These are phyloP conservation scores for Myriosclerotinia scirpicola DNA, from an alignment of 2,329 filamentous ascomycete species.

Conservation along the genomic window DNA sequence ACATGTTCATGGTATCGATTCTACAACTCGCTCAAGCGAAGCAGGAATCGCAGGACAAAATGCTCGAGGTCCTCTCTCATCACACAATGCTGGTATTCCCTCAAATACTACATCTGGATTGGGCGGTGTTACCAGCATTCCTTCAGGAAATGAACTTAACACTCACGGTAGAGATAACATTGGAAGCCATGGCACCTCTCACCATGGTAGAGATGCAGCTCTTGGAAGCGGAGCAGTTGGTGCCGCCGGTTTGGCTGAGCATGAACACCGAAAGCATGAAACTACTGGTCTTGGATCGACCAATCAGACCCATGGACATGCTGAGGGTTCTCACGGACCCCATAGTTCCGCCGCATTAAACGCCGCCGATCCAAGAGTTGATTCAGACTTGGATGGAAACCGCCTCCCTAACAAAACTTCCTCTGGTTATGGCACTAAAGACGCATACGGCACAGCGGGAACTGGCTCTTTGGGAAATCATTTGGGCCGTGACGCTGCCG, in stretches of 20 bases:
- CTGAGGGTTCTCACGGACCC: slow-evolving; percentile 30
- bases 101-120: background rate
- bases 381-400: slow-evolving; percentile 30
- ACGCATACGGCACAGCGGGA: slow-evolving; percentile 10
- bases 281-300: slow-evolving; percentile 7
- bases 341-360: slow-evolving; percentile 29
- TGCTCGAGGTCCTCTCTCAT: slow-evolving; percentile 7
- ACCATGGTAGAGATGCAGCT: slow-evolving; percentile 11
- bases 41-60: slow-evolving; percentile 5
- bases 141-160: slow-evolving; percentile 1
- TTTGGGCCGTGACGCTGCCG: slow-evolving; percentile 26
- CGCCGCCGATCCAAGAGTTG: slow-evolving; percentile 35
- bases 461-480: slow-evolving; percentile 20
- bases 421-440: slow-evolving; percentile 5
- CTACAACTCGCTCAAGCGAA: slow-evolving; percentile 1
- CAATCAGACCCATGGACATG: slow-evolving; percentile 2
- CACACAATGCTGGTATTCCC: background rate
- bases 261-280: slow-evolving; percentile 18
- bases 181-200: slow-evolving; percentile 1
- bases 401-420: slow-evolving; percentile 24
- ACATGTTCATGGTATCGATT: slow-evolving; percentile 15
- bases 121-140: slow-evolving; percentile 4
- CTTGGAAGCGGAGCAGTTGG: slow-evolving; percentile 20
- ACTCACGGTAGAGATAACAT: slow-evolving; percentile 16
- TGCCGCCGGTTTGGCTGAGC: slow-evolving; percentile 13